Percentiles rank a stretch among this genome's conserved stretches.
Evolutionary conservation across 345 rosid species (phyloP).

Genomic region (Iberis pinnata): DNA sequence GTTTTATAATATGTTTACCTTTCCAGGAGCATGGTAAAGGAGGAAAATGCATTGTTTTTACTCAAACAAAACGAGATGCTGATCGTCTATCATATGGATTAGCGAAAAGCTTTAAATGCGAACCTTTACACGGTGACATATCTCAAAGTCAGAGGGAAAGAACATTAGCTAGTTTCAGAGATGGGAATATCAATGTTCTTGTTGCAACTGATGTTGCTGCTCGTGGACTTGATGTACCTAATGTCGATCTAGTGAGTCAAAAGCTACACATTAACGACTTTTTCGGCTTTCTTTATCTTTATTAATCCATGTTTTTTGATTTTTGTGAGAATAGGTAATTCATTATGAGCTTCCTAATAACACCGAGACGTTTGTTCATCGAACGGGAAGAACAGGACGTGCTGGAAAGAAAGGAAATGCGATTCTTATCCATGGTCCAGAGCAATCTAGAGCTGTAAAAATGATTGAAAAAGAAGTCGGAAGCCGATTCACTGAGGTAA

Average conservation of each 20-base stretch:
- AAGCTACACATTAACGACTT: neutral
- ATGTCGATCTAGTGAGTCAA: constrained; percentile 82
- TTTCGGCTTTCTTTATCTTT: constrained; percentile 2
- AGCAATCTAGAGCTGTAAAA: constrained; percentile 59
- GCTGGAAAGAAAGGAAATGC: constrained; percentile 98
- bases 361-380: constrained; percentile 95
- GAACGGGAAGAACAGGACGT: constrained; percentile 99
- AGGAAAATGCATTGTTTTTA: constrained; percentile 92
- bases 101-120: constrained; percentile 58
- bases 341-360: constrained; percentile 90
- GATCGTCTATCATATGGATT: constrained; percentile 77
- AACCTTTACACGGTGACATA: constrained; percentile 96
- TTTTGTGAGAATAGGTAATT: constrained; percentile 44
- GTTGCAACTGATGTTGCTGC: constrained; percentile 99
- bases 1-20: neutral
- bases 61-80: constrained; percentile 94
- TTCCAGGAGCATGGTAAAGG: constrained; percentile 43
- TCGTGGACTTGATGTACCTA: constrained; percentile 97
- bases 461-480: constrained; percentile 82
- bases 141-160: constrained; percentile 86
- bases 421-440: constrained; percentile 61
- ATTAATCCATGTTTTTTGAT: neutral
- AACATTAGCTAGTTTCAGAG: constrained; percentile 83
- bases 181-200: constrained; percentile 67
- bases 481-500: constrained; percentile 73